Evolutionary conservation across 2,329 filamentous ascomycete genomes (phyloP), one percentile per base, ranked within the genome.

Genomic region (Fusarium abutilonis): DNA sequence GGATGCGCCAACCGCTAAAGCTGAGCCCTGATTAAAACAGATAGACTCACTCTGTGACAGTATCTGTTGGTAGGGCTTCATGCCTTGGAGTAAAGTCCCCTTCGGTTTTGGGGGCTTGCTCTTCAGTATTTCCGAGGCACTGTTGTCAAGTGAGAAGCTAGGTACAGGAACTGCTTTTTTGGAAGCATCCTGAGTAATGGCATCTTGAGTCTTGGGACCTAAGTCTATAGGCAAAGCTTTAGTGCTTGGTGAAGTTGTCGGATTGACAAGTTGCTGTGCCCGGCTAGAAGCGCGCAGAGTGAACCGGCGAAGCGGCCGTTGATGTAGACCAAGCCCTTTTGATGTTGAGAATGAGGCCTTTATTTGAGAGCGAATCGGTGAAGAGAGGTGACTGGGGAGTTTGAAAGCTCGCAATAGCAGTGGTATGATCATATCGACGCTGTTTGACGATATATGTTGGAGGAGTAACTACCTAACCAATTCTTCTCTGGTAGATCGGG

Each of bases 41-140:
- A 71, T 66, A 6, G 69, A 69, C 17, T 70, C 67, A 9, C 63
- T 60, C 23, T 64, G 54, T 17, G 61, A 62, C 9, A 71, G 28
- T 0, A 46, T 29, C 32, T 68, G 63, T 14, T 70, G 63, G 34
- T 68, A 38, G 3, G 56, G 46, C 41, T 70, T 69, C 47, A 68
- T 52, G 9, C 67, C 64, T 14, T 57, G 56, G 19, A 55, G 52
- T 14, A 60, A 8, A 6, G 54, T 26, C 9, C 45, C 32, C 14
- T 51, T 59, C 13, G 34, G 42, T 14, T 60, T 66, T 15, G 41
- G 4, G 9, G 46, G 28, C 11, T 60, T 66, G 15, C 45, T 15
- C 4, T 58, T 46, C 38, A 10, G 26, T 36, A 47, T 32, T 35
- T 58, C 53, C 8, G 29, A n/a, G 9, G 15, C 29, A 9, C 14